Percentiles rank a stretch among this genome's conserved stretches.
These are phyloP conservation scores for Lipomyces kockii DNA, from an alignment of 805 yeast genomes.

Conservation along the genomic window DNA sequence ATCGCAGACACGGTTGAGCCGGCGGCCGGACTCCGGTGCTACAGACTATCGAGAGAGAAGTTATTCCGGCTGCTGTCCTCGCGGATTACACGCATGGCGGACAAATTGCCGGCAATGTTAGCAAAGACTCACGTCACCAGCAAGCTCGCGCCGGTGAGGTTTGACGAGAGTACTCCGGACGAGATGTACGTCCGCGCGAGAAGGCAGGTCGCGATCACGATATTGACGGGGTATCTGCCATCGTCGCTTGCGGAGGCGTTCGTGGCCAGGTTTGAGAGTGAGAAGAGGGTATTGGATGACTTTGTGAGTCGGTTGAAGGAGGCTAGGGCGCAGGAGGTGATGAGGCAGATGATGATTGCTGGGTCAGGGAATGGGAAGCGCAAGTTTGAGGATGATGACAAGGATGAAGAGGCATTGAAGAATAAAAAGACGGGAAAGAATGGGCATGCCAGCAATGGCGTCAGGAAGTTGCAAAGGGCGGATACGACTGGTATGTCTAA, in stretches of 20 bases:
- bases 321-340: conserved; percentile 33
- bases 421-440: conserved; percentile 17
- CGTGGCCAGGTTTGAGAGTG: conserved; percentile 3
- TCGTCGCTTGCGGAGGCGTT: conserved; percentile 31
- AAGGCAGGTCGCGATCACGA: conserved; percentile 31
- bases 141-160: conserved; percentile 21
- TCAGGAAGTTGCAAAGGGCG: conserved; percentile 31
- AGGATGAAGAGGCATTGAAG: conserved; percentile 16
- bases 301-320: conserved; percentile 33
- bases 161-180: conserved; percentile 29
- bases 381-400: conserved; percentile 26
- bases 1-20: conserved; percentile 25
- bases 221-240: conserved; percentile 39
- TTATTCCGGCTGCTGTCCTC: conserved; percentile 14
- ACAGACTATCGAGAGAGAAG: conserved; percentile 23
- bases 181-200: conserved; percentile 28
- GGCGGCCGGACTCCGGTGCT: conserved; percentile 22
- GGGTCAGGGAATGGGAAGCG: conserved; percentile 17
- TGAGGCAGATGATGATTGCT: conserved; percentile 30
- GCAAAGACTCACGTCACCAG: conserved; percentile 18
- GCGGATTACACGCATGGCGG: conserved; percentile 6
- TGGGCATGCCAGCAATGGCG: conserved; percentile 24
- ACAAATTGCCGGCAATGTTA: conserved; percentile 25
- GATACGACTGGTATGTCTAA: conserved; percentile 40
- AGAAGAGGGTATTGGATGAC: conserved; percentile 36